Percentiles rank a stretch among this genome's conserved stretches.
These are phyloP conservation scores for Sporothrix dimorphospora DNA, from an alignment of 2,329 filamentous ascomycete species.

Conservation along the genomic window DNA sequence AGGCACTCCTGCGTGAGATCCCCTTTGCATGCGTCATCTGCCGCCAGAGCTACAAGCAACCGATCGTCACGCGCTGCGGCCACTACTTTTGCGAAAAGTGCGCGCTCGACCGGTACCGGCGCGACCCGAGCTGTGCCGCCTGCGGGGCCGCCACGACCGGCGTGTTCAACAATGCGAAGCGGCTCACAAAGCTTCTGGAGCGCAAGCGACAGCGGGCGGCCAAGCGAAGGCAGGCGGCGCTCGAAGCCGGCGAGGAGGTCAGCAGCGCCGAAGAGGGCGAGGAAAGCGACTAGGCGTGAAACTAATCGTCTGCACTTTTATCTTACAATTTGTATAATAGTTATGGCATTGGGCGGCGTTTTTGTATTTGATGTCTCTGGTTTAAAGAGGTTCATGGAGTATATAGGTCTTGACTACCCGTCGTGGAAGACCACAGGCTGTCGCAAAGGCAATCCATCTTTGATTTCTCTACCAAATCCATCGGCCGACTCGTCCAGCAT, in stretches of 20 bases:
- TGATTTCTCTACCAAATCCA: neutral
- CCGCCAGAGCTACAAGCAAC: conserved; percentile 73
- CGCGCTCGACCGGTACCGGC: conserved; percentile 82
- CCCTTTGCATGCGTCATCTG: conserved; percentile 91
- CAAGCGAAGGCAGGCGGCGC: conserved; percentile 58
- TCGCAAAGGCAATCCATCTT: neutral
- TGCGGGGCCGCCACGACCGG: conserved; percentile 82
- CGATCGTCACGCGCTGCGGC: conserved; percentile 85
- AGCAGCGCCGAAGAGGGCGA: conserved; percentile 50
- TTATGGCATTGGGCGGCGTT: conserved; percentile 25
- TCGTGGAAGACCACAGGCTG: neutral
- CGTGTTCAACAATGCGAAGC: conserved; percentile 87
- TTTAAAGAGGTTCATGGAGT: conserved; percentile 1
- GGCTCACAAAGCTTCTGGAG: conserved; percentile 77
- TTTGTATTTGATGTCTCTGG: neutral
- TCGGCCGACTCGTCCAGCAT: neutral
- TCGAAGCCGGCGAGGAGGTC: conserved; percentile 55
- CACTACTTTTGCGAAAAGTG: conserved; percentile 97
- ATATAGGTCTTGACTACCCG: neutral
- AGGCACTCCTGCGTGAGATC: conserved; percentile 76
- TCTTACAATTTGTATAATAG: neutral
- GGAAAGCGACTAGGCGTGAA: neutral
- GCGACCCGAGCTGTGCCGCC: conserved; percentile 82
- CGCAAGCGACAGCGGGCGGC: conserved; percentile 67
- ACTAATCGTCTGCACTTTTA: neutral